Evolutionary conservation across 768 basidiomycete species (phyloP).

Genomic region (Calocybe gangraenosa): DNA sequence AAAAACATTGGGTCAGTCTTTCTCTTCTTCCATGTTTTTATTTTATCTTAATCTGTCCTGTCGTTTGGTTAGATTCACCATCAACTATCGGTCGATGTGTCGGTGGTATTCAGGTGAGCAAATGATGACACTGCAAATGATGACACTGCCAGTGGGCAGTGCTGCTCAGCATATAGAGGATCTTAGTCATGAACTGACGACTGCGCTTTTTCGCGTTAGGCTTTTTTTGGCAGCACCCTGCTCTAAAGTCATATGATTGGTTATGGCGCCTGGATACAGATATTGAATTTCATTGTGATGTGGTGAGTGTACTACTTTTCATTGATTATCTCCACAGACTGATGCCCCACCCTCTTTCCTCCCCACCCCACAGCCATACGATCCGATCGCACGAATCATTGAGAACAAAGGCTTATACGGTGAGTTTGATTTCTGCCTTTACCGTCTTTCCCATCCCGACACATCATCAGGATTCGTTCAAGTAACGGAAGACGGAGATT

Average conservation of each 20-base stretch:
- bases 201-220: slow-evolving; percentile 17
- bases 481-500: slow-evolving; percentile 21
- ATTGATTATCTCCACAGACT: too few species aligned
- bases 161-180: neutral
- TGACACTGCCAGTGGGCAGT: too few species aligned
- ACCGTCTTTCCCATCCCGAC: too few species aligned
- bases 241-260: slow-evolving; percentile 24
- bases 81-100: slow-evolving; percentile 27
- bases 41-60: neutral
- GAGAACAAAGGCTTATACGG: neutral
- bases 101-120: slow-evolving; percentile 25
- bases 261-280: slow-evolving; percentile 27
- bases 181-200: slow-evolving; percentile 1
- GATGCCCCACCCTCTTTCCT: too few species aligned
- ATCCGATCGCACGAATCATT: too few species aligned
- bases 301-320: slow-evolving; percentile 17
- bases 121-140: neutral
- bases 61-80: slow-evolving; percentile 17
- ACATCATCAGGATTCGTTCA: slow-evolving; percentile 27
- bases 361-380: too few species aligned
- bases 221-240: slow-evolving; percentile 26
- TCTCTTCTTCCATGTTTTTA: neutral
- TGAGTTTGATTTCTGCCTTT: neutral
- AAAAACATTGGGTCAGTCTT: slow-evolving; percentile 20
- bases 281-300: slow-evolving; percentile 27